Conservation (phyloP, 352 stramenopile species). For the Globisporangium okanoganense region DNA sequence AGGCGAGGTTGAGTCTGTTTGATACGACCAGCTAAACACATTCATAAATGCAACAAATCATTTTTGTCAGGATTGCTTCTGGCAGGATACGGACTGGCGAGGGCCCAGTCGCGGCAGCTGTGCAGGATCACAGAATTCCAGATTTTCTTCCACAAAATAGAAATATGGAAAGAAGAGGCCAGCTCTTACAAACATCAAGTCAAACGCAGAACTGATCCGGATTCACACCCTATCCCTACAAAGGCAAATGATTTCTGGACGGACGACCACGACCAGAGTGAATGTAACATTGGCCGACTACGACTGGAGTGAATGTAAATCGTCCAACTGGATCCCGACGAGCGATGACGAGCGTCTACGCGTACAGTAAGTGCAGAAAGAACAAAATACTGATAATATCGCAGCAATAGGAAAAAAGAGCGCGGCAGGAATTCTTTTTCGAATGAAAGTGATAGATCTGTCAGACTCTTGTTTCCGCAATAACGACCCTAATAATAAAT, state of each 20-base stretch:
- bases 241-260: not conserved
- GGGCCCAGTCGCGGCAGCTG: not conserved
- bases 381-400: not conserved
- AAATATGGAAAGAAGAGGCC: slow-evolving; percentile 2
- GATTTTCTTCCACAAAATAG: not conserved
- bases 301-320: not conserved
- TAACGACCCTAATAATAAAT: no score
- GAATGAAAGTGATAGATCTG: no score
- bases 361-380: not conserved
- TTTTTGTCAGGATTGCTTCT: not conserved
- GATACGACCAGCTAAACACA: not conserved
- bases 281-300: not conserved
- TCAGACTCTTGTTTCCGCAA: no score
- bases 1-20: not conserved
- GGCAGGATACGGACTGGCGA: not conserved
- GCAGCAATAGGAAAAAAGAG: not conserved
- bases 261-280: no score
- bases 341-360: not conserved
- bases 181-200: not conserved
- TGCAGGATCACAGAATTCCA: not conserved
- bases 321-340: not conserved
- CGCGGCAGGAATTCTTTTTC: no score
- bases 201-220: not conserved
- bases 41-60: not conserved
- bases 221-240: not conserved